Conservation (phyloP, 139 green algal genomes). For the Coelastrella sp. region DNA sequence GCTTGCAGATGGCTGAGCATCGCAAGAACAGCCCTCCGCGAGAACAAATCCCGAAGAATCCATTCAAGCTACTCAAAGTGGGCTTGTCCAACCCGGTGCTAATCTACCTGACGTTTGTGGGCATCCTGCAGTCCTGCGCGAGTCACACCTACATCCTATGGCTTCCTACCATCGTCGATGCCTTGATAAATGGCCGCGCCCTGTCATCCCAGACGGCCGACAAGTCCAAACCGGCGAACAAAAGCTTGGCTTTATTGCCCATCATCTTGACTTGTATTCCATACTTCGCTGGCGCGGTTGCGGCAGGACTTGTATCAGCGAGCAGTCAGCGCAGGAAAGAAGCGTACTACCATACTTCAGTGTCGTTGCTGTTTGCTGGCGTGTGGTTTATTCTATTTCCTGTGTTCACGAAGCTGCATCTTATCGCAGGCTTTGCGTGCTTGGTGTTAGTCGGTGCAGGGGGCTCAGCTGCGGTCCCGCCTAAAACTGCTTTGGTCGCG, state of each 20-base stretch:
- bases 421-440: constrained; percentile 23
- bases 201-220: background rate
- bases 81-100: constrained; percentile 40
- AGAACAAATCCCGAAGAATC: background rate
- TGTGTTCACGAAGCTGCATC: background rate
- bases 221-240: background rate
- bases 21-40: background rate
- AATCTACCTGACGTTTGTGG: constrained; percentile 5
- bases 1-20: constrained; percentile 22
- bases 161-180: constrained; percentile 41
- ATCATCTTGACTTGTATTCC: background rate
- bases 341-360: background rate
- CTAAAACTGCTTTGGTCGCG: constrained; percentile 1
- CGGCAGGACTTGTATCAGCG: background rate
- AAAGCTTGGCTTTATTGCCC: background rate
- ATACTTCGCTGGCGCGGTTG: background rate
- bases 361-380: background rate
- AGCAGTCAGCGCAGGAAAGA: constrained; percentile 35
- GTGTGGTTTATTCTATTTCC: constrained; percentile 32
- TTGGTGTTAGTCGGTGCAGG: background rate
- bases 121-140: background rate
- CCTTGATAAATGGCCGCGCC: constrained; percentile 23
- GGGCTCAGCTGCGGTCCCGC: background rate
- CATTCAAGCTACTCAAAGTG: constrained; percentile 25
- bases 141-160: constrained; percentile 41